These are phyloP conservation scores for Ceratobasidium sp. DNA, from an alignment of 1,284 basidiomycete species.

Conservation along the genomic window DNA sequence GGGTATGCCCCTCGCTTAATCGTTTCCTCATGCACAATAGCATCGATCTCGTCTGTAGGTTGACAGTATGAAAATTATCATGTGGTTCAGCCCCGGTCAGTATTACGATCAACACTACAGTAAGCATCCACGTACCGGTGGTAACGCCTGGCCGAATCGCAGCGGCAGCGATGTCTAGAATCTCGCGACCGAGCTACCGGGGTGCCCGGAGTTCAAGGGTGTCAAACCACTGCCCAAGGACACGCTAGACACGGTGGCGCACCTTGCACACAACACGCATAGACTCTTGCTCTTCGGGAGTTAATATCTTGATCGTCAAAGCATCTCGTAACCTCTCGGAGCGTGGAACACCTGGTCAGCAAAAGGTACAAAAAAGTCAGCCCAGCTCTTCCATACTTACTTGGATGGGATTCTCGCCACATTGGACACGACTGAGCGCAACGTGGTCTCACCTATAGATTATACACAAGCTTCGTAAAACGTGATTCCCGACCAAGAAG, in stretches of 20 bases:
- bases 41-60: conserved; percentile 86
- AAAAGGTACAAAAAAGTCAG: conserved; percentile 49
- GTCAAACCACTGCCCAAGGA: not conserved
- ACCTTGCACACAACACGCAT: conserved; percentile 85
- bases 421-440: conserved; percentile 29
- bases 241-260: conserved; percentile 45
- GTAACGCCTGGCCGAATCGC: conserved; percentile 91
- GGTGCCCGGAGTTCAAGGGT: not conserved
- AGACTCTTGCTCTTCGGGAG: conserved; percentile 77
- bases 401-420: conserved; percentile 33
- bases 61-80: not conserved
- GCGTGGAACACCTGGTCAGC: conserved; percentile 69
- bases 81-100: not conserved
- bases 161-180: conserved; percentile 91
- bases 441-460: conserved; percentile 19
- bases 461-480: not conserved
- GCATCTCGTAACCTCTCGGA: conserved; percentile 70
- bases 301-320: conserved; percentile 75
- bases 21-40: conserved; percentile 93
- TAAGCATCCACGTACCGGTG: conserved; percentile 62
- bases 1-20: conserved; percentile 95
- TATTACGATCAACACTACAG: not conserved
- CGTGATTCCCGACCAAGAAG: not conserved
- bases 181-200: conserved; percentile 85
- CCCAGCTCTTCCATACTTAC: conserved; percentile 22